Conservation (phyloP, 352 stramenopile genomes). For the Globisporangium spinosum region DNA sequence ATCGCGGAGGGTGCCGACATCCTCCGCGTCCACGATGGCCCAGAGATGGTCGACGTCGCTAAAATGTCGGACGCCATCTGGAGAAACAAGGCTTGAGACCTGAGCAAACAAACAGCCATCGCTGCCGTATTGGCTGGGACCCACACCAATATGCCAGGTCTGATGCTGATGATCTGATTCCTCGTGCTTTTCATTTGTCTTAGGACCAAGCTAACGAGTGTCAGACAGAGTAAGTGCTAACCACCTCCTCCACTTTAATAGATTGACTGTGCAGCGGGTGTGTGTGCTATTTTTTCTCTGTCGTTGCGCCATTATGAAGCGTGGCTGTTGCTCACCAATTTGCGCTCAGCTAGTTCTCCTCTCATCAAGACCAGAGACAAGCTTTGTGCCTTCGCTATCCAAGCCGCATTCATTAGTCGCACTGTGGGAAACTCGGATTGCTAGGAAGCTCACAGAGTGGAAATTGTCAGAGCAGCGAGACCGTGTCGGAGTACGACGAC, state of each 20-base stretch:
- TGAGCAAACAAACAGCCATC: neutral
- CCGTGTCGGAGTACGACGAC: constrained; percentile 29
- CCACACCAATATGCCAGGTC: constrained; percentile 2
- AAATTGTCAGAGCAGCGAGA: neutral
- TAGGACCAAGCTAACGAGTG: neutral
- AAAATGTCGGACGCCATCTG: constrained; percentile 93
- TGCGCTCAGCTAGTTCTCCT: neutral
- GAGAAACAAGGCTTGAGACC: constrained; percentile 8
- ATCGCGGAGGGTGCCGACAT: constrained; percentile 82
- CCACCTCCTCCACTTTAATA: constrained; percentile 2
- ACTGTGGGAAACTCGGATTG: neutral
- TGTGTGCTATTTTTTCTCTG: constrained; percentile 12
- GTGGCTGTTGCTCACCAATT: neutral
- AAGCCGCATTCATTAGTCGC: neutral
- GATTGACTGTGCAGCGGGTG: neutral
- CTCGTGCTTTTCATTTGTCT: constrained; percentile 1
- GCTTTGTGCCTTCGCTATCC: neutral
- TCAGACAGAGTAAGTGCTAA: constrained; percentile 3
- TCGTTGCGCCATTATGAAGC: neutral
- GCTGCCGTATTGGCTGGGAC: neutral
- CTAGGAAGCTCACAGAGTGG: neutral
- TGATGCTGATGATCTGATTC: constrained; percentile 1
- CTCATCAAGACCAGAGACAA: neutral
- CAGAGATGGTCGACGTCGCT: constrained; percentile 87
- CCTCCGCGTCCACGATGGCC: constrained; percentile 95